A percentile compares a stretch with the other conserved stretches of the same genome.
Evolutionary conservation across 176 grass and related monocot species (phyloP).

Genomic region (Carex cristatella): DNA sequence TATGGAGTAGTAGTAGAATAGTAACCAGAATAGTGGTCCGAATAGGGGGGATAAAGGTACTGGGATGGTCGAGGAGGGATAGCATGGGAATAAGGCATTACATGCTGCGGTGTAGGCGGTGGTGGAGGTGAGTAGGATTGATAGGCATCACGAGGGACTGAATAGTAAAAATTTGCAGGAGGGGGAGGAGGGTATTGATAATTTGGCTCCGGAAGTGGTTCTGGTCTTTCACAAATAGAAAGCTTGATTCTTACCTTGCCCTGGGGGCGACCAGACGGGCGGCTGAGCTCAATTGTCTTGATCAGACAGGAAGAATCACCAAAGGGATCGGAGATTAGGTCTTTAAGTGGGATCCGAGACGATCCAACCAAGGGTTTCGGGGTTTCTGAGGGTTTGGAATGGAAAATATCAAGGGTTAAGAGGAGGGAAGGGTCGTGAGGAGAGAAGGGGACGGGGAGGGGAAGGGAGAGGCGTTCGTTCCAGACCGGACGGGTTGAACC

Average conservation of each 20-base stretch:
- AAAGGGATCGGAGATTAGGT: conserved; percentile 42
- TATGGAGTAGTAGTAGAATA: conserved; percentile 21
- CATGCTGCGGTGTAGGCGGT: conserved; percentile 20
- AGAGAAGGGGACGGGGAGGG: conserved; percentile 52
- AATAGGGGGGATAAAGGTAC: conserved; percentile 13
- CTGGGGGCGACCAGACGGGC: conserved; percentile 80
- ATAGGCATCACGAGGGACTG: conserved; percentile 28
- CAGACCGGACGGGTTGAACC: conserved; percentile 68
- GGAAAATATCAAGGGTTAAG: conserved; percentile 78
- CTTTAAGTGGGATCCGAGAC: conserved; percentile 49
- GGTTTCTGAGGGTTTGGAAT: conserved; percentile 92
- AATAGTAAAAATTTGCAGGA: conserved; percentile 26
- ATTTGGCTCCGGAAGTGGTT: conserved; percentile 39
- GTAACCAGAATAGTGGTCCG: conserved; percentile 27
- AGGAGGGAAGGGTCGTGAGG: conserved; percentile 56
- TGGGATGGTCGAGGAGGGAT: conserved; percentile 11
- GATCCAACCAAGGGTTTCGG: conserved; percentile 92
- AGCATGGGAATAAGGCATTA: conserved; percentile 10
- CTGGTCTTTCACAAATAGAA: conserved; percentile 55
- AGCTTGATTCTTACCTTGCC: conserved; percentile 76
- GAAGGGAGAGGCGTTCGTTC: conserved; percentile 79
- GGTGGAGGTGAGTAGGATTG: conserved; percentile 50
- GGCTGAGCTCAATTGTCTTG: conserved; percentile 59
- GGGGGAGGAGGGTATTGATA: conserved; percentile 54
- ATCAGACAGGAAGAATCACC: conserved; percentile 26